These are phyloP conservation scores for Harringtonia lauricola DNA, from an alignment of 2,329 filamentous ascomycete species.

Conservation along the genomic window DNA sequence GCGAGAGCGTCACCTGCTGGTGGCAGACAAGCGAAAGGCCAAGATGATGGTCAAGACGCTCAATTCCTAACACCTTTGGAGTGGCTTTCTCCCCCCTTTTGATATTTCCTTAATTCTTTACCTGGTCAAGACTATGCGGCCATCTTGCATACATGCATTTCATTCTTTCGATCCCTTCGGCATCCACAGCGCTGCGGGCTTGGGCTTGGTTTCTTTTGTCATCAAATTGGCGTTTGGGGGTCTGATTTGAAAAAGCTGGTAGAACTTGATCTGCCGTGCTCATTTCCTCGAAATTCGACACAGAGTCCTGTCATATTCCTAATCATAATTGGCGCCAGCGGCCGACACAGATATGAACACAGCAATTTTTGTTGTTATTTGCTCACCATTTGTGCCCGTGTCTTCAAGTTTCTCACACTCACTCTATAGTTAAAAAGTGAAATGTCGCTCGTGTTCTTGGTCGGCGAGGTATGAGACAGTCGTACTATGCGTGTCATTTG, in stretches of 20 bases:
- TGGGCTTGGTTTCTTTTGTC: neutral
- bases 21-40: slow-evolving; percentile 54
- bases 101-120: neutral
- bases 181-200: neutral
- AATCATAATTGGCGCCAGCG: too few relatives aligned
- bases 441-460: too few relatives aligned
- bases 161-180: neutral
- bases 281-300: too few relatives aligned
- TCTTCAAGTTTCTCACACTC: too few relatives aligned
- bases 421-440: too few relatives aligned
- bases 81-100: neutral
- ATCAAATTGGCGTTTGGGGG: neutral
- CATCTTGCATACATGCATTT: neutral
- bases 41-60: slow-evolving; percentile 66
- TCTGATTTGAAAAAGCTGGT: too few relatives aligned
- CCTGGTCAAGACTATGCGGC: too few relatives aligned
- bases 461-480: too few relatives aligned
- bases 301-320: too few relatives aligned
- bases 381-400: neutral
- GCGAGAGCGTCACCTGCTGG: slow-evolving; percentile 51
- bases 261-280: too few relatives aligned
- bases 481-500: too few relatives aligned
- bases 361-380: neutral
- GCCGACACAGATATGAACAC: too few relatives aligned
- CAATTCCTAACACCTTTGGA: slow-evolving; percentile 26